Percentiles rank a stretch among this genome's conserved stretches.
These are phyloP conservation scores for Cronartium quercuum DNA, from an alignment of 1,284 basidiomycete genomes.

Conservation along the genomic window DNA sequence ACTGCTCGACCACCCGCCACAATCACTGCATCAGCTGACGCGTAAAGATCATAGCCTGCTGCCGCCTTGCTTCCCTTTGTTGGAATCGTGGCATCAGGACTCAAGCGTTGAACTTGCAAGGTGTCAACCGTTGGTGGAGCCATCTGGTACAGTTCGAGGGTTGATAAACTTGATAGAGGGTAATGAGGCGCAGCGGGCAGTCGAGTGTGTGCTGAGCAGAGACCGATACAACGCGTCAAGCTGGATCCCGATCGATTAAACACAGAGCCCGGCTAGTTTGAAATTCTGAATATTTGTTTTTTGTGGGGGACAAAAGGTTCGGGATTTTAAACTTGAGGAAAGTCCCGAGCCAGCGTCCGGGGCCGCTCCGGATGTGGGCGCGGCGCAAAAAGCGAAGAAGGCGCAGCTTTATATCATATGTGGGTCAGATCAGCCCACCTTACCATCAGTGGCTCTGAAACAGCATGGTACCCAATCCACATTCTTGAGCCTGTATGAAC, in stretches of 20 bases:
- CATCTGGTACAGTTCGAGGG: not conserved
- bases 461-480: no score
- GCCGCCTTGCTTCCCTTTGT: conserved; percentile 77
- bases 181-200: not conserved
- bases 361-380: no score
- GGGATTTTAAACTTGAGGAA: no score
- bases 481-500: no score
- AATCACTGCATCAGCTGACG: conserved; percentile 52
- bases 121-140: not conserved
- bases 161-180: not conserved
- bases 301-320: no score
- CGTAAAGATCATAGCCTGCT: conserved; percentile 92
- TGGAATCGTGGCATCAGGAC: conserved; percentile 73
- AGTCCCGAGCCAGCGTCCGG: no score
- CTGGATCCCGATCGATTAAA: not conserved
- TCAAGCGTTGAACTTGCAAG: conserved; percentile 66
- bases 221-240: not conserved
- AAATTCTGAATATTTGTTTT: no score
- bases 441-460: no score
- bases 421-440: no score
- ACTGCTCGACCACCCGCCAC: conserved; percentile 58
- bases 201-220: not conserved
- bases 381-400: no score
- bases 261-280: no score
- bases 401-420: no score